Evolutionary conservation across 2,329 filamentous ascomycete genomes (phyloP).

Genomic region (Apiospora hydei): DNA sequence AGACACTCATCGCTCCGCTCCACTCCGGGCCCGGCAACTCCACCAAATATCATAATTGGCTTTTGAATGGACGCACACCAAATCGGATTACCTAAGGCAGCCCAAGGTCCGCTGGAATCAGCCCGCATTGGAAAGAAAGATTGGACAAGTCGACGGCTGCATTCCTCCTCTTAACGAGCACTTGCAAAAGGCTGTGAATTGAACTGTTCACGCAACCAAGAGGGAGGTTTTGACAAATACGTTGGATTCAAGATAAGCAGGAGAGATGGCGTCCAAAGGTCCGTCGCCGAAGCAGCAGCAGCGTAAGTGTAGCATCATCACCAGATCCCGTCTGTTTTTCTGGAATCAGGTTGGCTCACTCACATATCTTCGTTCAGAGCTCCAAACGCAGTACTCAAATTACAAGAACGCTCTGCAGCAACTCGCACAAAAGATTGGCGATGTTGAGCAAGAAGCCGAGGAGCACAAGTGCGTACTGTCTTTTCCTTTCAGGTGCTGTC

Average conservation of each 20-base stretch:
- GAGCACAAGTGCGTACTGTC: conserved; percentile 84
- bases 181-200: neutral
- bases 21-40: conserved; percentile 5
- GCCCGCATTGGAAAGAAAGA: neutral
- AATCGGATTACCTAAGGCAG: conserved; percentile 15
- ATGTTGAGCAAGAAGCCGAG: conserved; percentile 96
- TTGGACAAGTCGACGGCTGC: neutral
- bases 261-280: conserved; percentile 57
- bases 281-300: conserved; percentile 75
- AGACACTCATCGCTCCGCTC: neutral
- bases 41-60: conserved; percentile 4
- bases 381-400: conserved; percentile 80
- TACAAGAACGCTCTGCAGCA: conserved; percentile 85
- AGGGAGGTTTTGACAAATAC: neutral
- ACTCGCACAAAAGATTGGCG: conserved; percentile 94
- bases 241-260: neutral
- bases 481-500: conserved; percentile 20
- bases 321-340: neutral
- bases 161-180: neutral
- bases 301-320: conserved; percentile 55
- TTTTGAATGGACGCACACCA: conserved; percentile 15
- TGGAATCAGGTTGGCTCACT: neutral
- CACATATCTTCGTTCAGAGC: conserved; percentile 58
- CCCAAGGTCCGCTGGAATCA: neutral
- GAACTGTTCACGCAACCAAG: neutral